Evolutionary conservation across 176 grass and related monocot genomes (phyloP), one percentile per base, ranked within the genome.

Genomic region (sorghum (Sorghum bicolor)): DNA sequence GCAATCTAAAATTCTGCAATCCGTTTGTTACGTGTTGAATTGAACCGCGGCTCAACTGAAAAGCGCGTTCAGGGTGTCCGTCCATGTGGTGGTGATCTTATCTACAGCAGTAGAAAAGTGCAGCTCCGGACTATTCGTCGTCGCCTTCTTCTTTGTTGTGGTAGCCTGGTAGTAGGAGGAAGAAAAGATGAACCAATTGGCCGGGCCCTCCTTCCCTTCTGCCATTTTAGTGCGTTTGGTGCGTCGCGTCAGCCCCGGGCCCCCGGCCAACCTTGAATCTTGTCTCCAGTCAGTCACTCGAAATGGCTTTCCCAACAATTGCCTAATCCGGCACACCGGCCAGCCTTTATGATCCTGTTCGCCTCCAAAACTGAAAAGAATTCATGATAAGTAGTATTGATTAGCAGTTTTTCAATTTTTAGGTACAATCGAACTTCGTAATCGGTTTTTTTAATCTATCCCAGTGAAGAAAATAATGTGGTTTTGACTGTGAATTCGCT

Each of bases 81-180:
- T 57, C 33, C 8, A 69, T 43, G 53, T 24, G 20, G 53, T 24
- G 20, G 8, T 24, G 48, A 52, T 10, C 52, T 55, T 22, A 55
- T 55, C 50, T 53, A 22, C 12, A 14, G 14, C 5, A 8, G 11
- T 3, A 48, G 14, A 8, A 50, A 50, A 50, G 65, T 43, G 73
- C 15, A 31, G 79, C 15, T 57, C 74, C 83, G 74, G 57, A 78
- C 67, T 48, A 48, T 83, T 82, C 69, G 0, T 55, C 52, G 20
- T 8, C 52, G 2, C 1, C 9, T 41, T 16, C n/a, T 1, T 72
- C 6, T 0, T 53, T 28, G n/a, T 63, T 55, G 47, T 43, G 29
- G 38, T 34, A 12, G 15, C 52, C 55, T 57, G 7, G 20, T 5
- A 0, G 20, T 55, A 58, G 55, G 55, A 58, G 4, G 39, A 40